A percentile compares a stretch with the other conserved stretches of the same genome.
Conservation (phyloP, 202 grass and related monocot species). For the Musa balbisiana region DNA sequence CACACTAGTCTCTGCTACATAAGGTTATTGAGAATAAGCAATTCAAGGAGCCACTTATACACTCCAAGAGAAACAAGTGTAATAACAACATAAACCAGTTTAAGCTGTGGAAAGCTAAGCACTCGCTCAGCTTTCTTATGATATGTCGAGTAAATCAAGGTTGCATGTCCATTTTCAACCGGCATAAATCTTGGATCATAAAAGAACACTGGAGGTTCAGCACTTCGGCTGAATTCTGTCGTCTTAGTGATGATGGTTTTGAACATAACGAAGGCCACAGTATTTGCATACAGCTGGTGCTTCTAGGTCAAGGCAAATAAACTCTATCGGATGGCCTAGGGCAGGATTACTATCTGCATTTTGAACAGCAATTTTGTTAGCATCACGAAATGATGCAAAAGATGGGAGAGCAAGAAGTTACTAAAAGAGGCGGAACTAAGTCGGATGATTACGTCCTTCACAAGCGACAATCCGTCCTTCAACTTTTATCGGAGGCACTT, state of each 20-base stretch:
- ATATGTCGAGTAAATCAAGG: no score
- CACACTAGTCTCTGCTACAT: background rate
- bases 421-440: constrained; percentile 4
- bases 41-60: background rate
- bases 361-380: background rate
- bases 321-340: constrained; percentile 96
- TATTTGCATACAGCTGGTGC: constrained; percentile 86
- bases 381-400: background rate
- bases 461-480: constrained; percentile 69
- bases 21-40: background rate
- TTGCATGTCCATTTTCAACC: no score
- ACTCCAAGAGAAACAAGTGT: background rate
- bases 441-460: constrained; percentile 66
- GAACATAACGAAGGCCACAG: constrained; percentile 85
- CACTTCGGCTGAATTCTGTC: background rate
- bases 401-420: background rate
- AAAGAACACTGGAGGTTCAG: background rate
- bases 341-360: constrained; percentile 47
- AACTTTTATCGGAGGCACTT: constrained; percentile 76
- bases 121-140: background rate
- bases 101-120: background rate
- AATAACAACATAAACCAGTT: background rate
- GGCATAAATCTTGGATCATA: background rate
- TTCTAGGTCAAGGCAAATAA: constrained; percentile 80
- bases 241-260: constrained; percentile 73